Evolutionary conservation across 305 asterid genomes (phyloP), one percentile per base, ranked within the genome.

Genomic region (Striga hermonthica): DNA sequence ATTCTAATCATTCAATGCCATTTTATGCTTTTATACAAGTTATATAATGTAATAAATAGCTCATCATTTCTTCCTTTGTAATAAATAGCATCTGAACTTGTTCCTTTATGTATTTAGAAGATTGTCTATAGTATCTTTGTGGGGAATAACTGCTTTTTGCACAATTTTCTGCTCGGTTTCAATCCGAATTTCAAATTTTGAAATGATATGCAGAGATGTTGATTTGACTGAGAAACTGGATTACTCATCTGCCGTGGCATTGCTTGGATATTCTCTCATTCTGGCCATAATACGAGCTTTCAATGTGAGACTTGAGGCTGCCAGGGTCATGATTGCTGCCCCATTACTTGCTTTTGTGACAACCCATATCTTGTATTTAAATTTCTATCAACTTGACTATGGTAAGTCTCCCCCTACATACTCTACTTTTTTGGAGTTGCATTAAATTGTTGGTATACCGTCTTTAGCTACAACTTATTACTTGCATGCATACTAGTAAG

Each of bases 301-400:
- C 86, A 82, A 40, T 57, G 83, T 92, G 66, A 80, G 67, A 66
- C 74, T 72, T 16, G 98, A 92, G 80, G 98, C 98, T 70, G 80
- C 87, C 43, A 79, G 98, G 81, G 97, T 92, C 83, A 92, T 92
- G 97, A 86, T 90, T 72, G 82, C 97, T 16, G 95, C 98, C 67
- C 98, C 98, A 45, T 49, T 89, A 60, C 59, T 89, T 48, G 97
- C 97, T 43, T 89, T 89, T 56, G 73, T 86, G 73, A 77, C 86
- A 7, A 92, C 97, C 63, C 98, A 92, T 75, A 83, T 90, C 77
- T 70, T 90, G 76, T 90, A 79, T 74, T 66, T 90, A 79, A 90
- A 88, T 79, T 81, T 83, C 57, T 90, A 86, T 54, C 81, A 83
- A 9, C 76, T 90, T 41, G 88, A 88, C 79, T 80, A 83, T 39